A percentile compares a stretch with the other conserved stretches of the same genome.
Evolutionary conservation across 805 yeast species (phyloP).

Genomic region (Candida andamanensis): DNA sequence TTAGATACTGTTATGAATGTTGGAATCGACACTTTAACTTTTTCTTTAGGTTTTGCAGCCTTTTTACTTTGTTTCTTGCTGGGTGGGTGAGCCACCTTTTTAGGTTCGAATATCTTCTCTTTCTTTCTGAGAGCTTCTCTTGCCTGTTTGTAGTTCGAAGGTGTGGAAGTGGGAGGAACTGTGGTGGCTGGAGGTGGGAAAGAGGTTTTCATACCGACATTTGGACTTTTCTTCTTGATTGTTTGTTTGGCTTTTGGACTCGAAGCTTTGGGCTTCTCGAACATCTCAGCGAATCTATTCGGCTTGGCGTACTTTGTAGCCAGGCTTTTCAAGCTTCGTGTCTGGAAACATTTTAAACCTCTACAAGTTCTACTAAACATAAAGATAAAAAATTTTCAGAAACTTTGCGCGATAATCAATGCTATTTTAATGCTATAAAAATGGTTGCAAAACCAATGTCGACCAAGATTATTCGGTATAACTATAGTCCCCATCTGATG

Average conservation of each 20-base stretch:
- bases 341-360: no score
- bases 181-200: background rate
- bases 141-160: conserved; percentile 5
- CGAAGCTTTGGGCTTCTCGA: conserved; percentile 6
- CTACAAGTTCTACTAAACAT: no score
- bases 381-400: no score
- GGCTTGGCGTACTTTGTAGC: no score
- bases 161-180: background rate
- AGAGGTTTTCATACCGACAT: background rate
- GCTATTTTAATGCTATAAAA: no score
- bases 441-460: no score
- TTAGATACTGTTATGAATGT: conserved; percentile 75
- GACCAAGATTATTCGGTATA: conserved; percentile 9
- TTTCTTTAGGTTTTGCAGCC: conserved; percentile 5
- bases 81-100: conserved; percentile 1
- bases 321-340: no score
- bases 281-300: conserved; percentile 32
- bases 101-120: background rate
- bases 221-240: no score
- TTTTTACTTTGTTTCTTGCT: conserved; percentile 3
- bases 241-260: conserved; percentile 1
- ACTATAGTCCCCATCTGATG: conserved; percentile 36
- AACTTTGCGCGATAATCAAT: no score
- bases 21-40: conserved; percentile 50
- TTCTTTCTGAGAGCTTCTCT: conserved; percentile 9